phyloP scores from a whole-genome alignment of 352 stramenopile species.

The Globisporangium nagaii region DNA sequence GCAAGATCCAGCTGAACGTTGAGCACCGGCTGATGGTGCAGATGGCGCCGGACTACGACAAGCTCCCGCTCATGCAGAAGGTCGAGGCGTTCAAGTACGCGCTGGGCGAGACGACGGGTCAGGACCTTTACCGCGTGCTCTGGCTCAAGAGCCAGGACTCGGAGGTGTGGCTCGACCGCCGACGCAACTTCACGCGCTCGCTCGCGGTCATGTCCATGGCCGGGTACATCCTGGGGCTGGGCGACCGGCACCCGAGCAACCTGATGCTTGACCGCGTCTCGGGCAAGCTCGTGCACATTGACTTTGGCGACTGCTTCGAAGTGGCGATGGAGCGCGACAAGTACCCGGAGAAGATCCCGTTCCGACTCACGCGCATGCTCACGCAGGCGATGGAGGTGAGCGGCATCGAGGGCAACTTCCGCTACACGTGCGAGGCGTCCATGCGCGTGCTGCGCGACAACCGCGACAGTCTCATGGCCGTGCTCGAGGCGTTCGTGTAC shows the following conservation, averaged over 20 bases:
- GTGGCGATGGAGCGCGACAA: slow-evolving; percentile 99
- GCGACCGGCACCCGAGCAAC: slow-evolving; percentile 99
- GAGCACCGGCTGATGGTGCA: slow-evolving; percentile 97
- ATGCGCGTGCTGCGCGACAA: slow-evolving; percentile 99
- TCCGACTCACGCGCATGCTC: slow-evolving; percentile 99
- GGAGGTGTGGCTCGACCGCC: slow-evolving; percentile 98
- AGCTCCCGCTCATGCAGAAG: slow-evolving; percentile 98
- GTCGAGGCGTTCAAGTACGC: slow-evolving; percentile 98
- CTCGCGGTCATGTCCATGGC: slow-evolving; percentile 99
- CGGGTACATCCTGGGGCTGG: slow-evolving; percentile 99
- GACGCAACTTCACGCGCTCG: slow-evolving; percentile 97
- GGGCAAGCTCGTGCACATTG: slow-evolving; percentile 99
- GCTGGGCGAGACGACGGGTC: slow-evolving; percentile 91
- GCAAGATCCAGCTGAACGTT: slow-evolving; percentile 94
- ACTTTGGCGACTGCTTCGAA: slow-evolving; percentile 99
- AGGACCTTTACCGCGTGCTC: slow-evolving; percentile 98
- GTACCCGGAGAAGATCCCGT: slow-evolving; percentile 99
- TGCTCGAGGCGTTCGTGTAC: slow-evolving; percentile 99
- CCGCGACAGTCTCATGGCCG: slow-evolving; percentile 97
- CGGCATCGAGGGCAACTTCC: slow-evolving; percentile 99
- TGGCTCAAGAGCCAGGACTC: slow-evolving; percentile 99
- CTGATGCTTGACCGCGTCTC: slow-evolving; percentile 99
- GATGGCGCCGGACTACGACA: slow-evolving; percentile 97
- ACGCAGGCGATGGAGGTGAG: slow-evolving; percentile 98
- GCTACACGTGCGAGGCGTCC: slow-evolving; percentile 96